These are phyloP conservation scores for Vitis rupestris DNA, from an alignment of 164 flowering plant genomes.

Conservation along the genomic window DNA sequence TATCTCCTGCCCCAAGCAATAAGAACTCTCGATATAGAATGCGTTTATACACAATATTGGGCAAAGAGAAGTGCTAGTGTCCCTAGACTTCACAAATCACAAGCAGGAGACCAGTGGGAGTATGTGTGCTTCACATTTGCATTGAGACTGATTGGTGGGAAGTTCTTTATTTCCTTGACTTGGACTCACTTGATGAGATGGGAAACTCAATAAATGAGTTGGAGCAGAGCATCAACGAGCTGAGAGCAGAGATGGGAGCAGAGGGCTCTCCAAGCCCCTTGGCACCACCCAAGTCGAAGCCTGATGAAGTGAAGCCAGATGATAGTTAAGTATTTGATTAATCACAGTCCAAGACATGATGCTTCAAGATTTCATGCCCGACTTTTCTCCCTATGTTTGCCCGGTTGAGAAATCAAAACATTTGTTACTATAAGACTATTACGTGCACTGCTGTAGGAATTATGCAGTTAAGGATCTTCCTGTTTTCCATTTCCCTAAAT, in stretches of 20 bases:
- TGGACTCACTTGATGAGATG: constrained; percentile 77
- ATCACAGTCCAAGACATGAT: background rate
- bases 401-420: background rate
- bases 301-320: constrained; percentile 33
- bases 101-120: no score
- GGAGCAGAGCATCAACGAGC: constrained; percentile 89
- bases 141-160: background rate
- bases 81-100: background rate
- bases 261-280: constrained; percentile 73
- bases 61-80: background rate
- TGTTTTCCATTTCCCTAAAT: background rate
- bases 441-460: background rate
- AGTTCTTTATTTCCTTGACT: constrained; percentile 45
- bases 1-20: no score
- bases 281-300: constrained; percentile 28
- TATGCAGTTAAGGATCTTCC: background rate
- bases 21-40: background rate
- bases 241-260: constrained; percentile 72
- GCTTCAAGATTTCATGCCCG: background rate
- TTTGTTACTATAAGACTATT: background rate
- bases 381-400: constrained; percentile 1
- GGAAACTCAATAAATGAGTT: constrained; percentile 73
- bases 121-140: background rate
- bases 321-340: constrained; percentile 26
- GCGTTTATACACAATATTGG: background rate